Conservation (phyloP, 139 green algal species). For the Chlorella vulgaris region DNA sequence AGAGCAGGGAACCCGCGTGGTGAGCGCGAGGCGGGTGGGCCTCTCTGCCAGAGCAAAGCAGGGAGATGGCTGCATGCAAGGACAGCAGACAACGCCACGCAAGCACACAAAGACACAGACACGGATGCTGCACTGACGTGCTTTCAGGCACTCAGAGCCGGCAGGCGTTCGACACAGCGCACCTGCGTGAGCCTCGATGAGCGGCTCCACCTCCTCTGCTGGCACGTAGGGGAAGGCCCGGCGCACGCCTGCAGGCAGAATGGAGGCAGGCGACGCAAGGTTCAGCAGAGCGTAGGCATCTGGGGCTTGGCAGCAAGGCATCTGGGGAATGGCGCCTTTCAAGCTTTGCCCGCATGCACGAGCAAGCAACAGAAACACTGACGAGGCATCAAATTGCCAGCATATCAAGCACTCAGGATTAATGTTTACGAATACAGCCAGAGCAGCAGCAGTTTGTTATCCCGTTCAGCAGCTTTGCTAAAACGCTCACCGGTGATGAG, state of each 20-base stretch:
- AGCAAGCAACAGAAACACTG: neutral
- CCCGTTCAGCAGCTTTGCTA: no score
- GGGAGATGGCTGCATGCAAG: no score
- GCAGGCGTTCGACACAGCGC: no score
- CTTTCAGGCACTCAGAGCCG: no score
- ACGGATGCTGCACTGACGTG: neutral
- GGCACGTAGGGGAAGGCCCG: slow-evolving; percentile 93
- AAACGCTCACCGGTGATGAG: slow-evolving; percentile 71
- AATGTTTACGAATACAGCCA: no score
- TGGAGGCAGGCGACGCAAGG: neutral
- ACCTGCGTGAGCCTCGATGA: slow-evolving; percentile 70
- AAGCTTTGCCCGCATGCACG: no score
- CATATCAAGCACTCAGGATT: no score
- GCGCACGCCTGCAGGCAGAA: slow-evolving; percentile 70
- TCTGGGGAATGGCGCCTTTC: no score
- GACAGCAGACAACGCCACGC: neutral
- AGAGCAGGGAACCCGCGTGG: neutral
- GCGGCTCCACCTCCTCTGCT: slow-evolving; percentile 56
- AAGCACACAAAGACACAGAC: neutral
- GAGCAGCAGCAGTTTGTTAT: no score
- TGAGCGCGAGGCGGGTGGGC: neutral
- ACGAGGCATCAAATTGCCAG: no score
- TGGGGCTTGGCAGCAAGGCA: no score
- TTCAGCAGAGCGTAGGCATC: neutral
- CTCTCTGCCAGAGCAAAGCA: neutral